Percentiles rank a stretch among this genome's conserved stretches.
Evolutionary conservation across 495 filamentous ascomycete genomes (phyloP).

Genomic region (Aspergillus sparsus): DNA sequence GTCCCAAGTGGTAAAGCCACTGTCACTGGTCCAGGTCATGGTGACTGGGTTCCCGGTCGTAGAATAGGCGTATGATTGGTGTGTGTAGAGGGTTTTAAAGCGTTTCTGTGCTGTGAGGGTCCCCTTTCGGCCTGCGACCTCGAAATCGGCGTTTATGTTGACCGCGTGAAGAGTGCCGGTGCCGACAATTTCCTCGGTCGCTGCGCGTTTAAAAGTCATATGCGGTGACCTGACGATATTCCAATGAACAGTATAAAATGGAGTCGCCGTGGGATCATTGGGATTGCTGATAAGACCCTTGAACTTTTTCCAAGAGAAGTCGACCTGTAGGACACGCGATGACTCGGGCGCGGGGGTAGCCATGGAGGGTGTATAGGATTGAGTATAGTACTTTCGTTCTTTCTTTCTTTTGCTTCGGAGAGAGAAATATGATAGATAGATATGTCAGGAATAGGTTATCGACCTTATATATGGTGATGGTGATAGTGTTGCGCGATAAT

Average conservation of each 20-base stretch:
- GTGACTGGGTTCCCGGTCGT: slow-evolving; percentile 24
- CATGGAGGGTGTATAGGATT: neutral
- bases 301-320: slow-evolving; percentile 35
- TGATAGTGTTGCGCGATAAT: neutral
- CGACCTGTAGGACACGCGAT: slow-evolving; percentile 22
- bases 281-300: slow-evolving; percentile 21
- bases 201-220: slow-evolving; percentile 18
- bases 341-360: neutral
- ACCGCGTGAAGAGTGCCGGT: slow-evolving; percentile 27
- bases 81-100: slow-evolving; percentile 33
- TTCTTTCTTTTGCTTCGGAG: neutral
- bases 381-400: no score
- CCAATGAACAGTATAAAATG: slow-evolving; percentile 29
- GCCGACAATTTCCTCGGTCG: slow-evolving; percentile 25
- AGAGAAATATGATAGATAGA: neutral
- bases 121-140: slow-evolving; percentile 26
- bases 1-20: slow-evolving; percentile 36
- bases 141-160: slow-evolving; percentile 35
- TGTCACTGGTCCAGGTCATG: slow-evolving; percentile 36
- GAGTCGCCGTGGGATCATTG: slow-evolving; percentile 6
- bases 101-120: slow-evolving; percentile 34
- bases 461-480: neutral
- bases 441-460: neutral
- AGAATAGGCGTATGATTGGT: slow-evolving; percentile 30
- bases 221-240: slow-evolving; percentile 13